Percentiles rank a stretch among this genome's conserved stretches.
phyloP scores from a whole-genome alignment of 2,329 filamentous ascomycete genomes.

The Calcarisporium arbuscula region DNA sequence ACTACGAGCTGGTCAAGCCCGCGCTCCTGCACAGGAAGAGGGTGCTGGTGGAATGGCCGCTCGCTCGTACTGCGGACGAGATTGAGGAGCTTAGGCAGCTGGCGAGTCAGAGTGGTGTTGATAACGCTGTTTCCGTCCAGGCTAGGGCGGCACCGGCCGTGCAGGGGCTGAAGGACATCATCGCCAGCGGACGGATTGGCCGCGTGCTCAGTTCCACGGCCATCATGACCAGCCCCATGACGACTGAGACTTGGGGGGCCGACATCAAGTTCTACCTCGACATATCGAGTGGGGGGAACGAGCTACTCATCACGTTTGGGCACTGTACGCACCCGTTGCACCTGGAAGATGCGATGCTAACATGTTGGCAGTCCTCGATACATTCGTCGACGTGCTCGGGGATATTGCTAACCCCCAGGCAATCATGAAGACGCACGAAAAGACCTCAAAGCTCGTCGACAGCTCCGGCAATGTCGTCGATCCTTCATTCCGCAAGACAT shows the following conservation, averaged over 20 bases:
- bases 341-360: neutral
- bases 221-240: constrained; percentile 1
- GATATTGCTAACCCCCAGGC: constrained; percentile 9
- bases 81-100: constrained; percentile 32
- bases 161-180: constrained; percentile 11
- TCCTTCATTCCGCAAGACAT: constrained; percentile 17
- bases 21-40: constrained; percentile 41
- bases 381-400: constrained; percentile 6
- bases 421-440: constrained; percentile 18
- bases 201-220: constrained; percentile 6
- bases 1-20: constrained; percentile 22
- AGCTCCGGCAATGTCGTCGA: constrained; percentile 16
- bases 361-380: constrained; percentile 11
- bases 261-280: constrained; percentile 17
- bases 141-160: constrained; percentile 33
- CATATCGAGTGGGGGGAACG: constrained; percentile 16
- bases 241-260: constrained; percentile 12
- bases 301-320: constrained; percentile 16
- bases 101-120: constrained; percentile 23
- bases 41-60: constrained; percentile 49
- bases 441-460: constrained; percentile 15
- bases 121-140: constrained; percentile 41
- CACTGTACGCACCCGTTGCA: constrained; percentile 8
- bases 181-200: constrained; percentile 9
- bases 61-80: constrained; percentile 31